Base-by-base conservation (phyloP, 208 protist genomes). In the Borovskyia barvae region DNA sequence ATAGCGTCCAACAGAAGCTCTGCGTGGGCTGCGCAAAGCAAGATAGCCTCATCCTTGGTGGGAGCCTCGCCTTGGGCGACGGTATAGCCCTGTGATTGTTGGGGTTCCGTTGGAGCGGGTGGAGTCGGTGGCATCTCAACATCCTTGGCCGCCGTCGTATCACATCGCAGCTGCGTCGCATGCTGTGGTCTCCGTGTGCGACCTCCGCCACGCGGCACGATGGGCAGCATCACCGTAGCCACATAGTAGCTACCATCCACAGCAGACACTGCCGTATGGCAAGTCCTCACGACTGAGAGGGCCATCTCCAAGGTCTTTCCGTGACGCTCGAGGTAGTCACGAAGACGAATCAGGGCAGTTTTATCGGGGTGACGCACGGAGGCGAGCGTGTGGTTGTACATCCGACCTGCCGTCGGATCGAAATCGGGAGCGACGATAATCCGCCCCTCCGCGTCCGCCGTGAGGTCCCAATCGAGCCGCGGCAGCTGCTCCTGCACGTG, bases 271-370 rank as follows among this genome's bases (percentile, higher is more conserved):
- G n/a, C n/a, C n/a, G n/a, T n/a, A n/a, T n/a, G n/a, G n/a, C n/a
- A n/a, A n/a, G 7, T 42, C 14, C 53, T 49, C 17, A 42, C 33
- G 7, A 58, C 42, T 20, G 26, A 57, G 3, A 47, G 56, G 29
- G 41, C 26, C 26, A 45, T 61, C 8, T 88, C 77, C 4, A 81
- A 42, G 9, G 64, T 41, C 58, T 87, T 92, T 35, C 90, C 90
- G 61, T 95, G 77, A 1, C 90, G 83, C 66, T 95, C 86, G n/a
- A 95, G 55, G 62, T 91, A 95, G 71, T 95, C 90, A 2, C 69
- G 64, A 12, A 93, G 60, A 2, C 90, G 78, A 20, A 68, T 41
- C 15, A 72, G 37, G 5, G 73, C 76, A 42, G 72, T 66, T 8
- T 28, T 45, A 46, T 95, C 90, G 0, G 82, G 79, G 24, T 64